phyloP scores from a whole-genome alignment of 306 rosid species.

The Prunus campanulata region DNA sequence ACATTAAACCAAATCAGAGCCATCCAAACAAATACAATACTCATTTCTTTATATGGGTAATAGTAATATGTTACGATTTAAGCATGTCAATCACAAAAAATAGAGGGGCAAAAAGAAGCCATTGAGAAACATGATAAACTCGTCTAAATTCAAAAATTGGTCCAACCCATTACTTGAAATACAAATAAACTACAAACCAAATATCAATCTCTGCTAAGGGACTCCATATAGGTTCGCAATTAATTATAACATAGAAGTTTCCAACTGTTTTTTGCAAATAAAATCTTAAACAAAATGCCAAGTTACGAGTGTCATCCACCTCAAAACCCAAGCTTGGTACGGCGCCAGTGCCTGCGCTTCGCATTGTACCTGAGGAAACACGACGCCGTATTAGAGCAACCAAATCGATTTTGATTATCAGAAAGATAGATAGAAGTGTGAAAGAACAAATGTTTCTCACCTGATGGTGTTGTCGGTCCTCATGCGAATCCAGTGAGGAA shows the following conservation, averaged over 20 bases:
- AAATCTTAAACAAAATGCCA: neutral
- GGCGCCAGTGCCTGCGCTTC: conserved; percentile 95
- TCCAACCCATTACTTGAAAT: conserved; percentile 6
- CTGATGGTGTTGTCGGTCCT: conserved; percentile 86
- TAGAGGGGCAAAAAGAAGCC: neutral
- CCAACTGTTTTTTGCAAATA: neutral
- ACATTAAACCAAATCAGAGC: neutral
- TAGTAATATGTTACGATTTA: neutral
- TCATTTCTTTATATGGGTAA: neutral
- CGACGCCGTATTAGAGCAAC: neutral
- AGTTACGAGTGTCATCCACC: conserved; percentile 26
- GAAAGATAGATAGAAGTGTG: neutral
- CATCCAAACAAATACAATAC: neutral
- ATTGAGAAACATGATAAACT: neutral
- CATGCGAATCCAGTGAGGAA: conserved; percentile 83
- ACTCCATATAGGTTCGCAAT: conserved; percentile 6
- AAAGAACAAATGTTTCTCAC: conserved; percentile 15
- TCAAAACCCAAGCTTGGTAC: conserved; percentile 81
- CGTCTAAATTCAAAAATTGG: neutral
- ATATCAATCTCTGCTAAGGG: conserved; percentile 11
- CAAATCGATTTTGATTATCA: neutral
- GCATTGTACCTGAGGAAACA: conserved; percentile 59
- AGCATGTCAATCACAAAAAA: neutral
- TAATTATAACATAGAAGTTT: conserved; percentile 16
- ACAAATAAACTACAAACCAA: neutral